Evolutionary conservation across 2,329 filamentous ascomycete species (phyloP).

Genomic region (Raffaelea deltoideospora): DNA sequence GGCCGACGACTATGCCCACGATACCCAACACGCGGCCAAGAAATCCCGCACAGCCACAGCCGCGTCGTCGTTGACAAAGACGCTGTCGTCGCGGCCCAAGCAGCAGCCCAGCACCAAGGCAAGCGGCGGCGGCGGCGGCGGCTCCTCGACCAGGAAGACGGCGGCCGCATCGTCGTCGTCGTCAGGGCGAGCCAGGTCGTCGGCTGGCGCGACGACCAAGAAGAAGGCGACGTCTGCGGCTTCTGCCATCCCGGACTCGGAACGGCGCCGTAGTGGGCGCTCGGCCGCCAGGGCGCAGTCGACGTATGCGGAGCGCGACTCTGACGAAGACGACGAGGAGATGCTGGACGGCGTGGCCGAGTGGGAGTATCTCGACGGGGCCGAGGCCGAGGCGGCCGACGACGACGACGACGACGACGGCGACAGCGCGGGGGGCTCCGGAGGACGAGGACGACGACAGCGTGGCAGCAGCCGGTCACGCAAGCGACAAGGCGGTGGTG

Average conservation of each 20-base stretch:
- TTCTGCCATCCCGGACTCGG: constrained; percentile 19
- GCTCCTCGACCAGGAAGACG: not conserved
- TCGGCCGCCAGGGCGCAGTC: constrained; percentile 23
- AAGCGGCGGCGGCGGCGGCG: not conserved
- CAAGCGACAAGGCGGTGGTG: not conserved
- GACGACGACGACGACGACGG: not conserved
- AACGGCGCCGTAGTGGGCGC: constrained; percentile 43
- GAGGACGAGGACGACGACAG: not conserved
- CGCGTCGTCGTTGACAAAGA: not conserved
- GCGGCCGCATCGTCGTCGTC: constrained; percentile 13
- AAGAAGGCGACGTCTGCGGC: not conserved
- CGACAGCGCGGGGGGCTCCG: not conserved
- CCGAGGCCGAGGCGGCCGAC: constrained; percentile 10
- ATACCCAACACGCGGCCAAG: constrained; percentile 25
- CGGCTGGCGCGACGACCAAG: constrained; percentile 4
- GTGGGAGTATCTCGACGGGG: constrained; percentile 35
- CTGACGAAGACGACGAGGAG: constrained; percentile 43
- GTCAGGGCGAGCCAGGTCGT: constrained; percentile 14
- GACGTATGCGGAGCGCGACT: constrained; percentile 42
- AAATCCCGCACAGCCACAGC: constrained; percentile 20
- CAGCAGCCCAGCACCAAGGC: constrained; percentile 2
- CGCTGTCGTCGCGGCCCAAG: constrained; percentile 16
- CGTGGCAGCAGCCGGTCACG: not conserved
- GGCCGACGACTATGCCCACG: constrained; percentile 28
- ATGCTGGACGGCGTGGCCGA: constrained; percentile 45